Evolutionary conservation across 306 rosid species (phyloP).

Genomic region (Cicer chorassanicum): DNA sequence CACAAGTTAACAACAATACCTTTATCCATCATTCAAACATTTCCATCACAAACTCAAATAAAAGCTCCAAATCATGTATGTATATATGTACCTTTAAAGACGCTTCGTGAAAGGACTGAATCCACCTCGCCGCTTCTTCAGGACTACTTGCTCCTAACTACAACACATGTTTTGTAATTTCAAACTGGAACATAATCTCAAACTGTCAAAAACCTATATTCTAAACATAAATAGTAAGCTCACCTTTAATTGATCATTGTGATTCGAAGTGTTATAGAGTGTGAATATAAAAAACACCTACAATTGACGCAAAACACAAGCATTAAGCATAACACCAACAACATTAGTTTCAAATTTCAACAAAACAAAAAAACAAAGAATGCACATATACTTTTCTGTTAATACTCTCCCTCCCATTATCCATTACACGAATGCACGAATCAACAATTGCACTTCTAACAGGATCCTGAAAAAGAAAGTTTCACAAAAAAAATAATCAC

Average conservation of each 20-base stretch:
- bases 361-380: constrained; percentile 1
- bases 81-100: constrained; percentile 67
- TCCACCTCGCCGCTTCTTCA: constrained; percentile 98
- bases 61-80: background rate
- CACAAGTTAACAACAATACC: constrained; percentile 37
- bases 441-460: constrained; percentile 84
- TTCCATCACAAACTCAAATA: constrained; percentile 21
- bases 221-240: constrained; percentile 26
- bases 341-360: constrained; percentile 13
- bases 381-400: constrained; percentile 68
- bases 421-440: constrained; percentile 75
- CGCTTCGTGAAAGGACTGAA: constrained; percentile 75
- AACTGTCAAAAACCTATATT: constrained; percentile 2
- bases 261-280: constrained; percentile 76
- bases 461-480: constrained; percentile 67
- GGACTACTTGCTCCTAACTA: constrained; percentile 95
- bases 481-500: constrained; percentile 34
- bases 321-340: constrained; percentile 13
- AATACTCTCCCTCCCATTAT: constrained; percentile 87
- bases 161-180: constrained; percentile 35
- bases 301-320: constrained; percentile 41
- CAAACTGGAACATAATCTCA: constrained; percentile 30
- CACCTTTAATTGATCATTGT: constrained; percentile 88
- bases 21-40: constrained; percentile 43
- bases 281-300: constrained; percentile 87